Conservation (phyloP, 441 rosid genomes). For the Biscutella laevigata region DNA sequence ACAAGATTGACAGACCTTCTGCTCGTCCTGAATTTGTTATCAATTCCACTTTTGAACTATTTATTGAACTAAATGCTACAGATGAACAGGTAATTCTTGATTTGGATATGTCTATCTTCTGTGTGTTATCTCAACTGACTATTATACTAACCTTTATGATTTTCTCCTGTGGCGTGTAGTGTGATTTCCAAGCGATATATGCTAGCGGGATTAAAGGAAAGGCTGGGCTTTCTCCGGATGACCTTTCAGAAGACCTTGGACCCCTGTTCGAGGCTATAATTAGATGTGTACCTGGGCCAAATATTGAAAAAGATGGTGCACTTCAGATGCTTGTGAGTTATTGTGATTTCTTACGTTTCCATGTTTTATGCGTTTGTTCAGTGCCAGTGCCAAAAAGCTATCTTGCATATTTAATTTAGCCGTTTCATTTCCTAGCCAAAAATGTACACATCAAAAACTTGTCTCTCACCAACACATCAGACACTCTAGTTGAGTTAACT, state of each 20-base stretch:
- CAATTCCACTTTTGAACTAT: conserved; percentile 92
- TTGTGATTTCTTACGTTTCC: conserved; percentile 20
- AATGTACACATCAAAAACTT: neutral
- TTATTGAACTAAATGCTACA: conserved; percentile 88
- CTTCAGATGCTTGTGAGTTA: conserved; percentile 97
- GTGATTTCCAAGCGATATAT: conserved; percentile 95
- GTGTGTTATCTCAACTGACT: neutral
- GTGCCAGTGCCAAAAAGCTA: conserved; percentile 3
- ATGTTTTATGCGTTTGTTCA: conserved; percentile 15
- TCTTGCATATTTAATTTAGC: conserved; percentile 2
- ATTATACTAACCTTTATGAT: conserved; percentile 6
- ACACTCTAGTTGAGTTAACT: neutral
- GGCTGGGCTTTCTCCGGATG: conserved; percentile 85
- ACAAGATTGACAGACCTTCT: conserved; percentile 90
- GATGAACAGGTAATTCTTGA: conserved; percentile 76
- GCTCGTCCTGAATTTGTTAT: conserved; percentile 93
- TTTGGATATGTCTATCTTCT: neutral
- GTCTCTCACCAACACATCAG: conserved; percentile 1
- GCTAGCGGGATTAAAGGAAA: conserved; percentile 92
- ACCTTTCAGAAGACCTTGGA: conserved; percentile 85
- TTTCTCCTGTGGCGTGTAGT: conserved; percentile 34
- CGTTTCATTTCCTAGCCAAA: neutral
- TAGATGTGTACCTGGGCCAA: conserved; percentile 97
- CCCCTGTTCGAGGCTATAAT: conserved; percentile 80
- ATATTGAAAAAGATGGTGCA: conserved; percentile 78